Evolutionary conservation across 192 early-diverging fungal species (phyloP).

Genomic region (Coemansia sp.): DNA sequence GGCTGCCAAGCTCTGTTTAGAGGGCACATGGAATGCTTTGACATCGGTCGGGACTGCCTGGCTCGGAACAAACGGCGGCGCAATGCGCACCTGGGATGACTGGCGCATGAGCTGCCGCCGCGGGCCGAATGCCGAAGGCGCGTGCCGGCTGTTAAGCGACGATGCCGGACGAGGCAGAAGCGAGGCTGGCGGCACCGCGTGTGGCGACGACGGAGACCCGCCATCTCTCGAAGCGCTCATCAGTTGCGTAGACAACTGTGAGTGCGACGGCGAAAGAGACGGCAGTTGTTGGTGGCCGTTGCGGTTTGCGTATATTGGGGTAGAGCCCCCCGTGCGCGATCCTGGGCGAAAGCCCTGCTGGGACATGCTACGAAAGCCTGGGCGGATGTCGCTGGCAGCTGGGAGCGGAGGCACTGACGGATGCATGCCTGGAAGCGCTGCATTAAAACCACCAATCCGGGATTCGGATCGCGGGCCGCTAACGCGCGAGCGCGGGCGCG

Average conservation of each 20-base stretch:
- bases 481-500: conserved; percentile 42
- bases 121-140: conserved; percentile 10
- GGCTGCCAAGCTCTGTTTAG: conserved; percentile 19
- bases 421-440: background rate
- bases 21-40: conserved; percentile 36
- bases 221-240: background rate
- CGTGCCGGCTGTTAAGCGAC: conserved; percentile 15
- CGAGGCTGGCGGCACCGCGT: conserved; percentile 5
- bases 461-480: conserved; percentile 24
- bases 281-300: conserved; percentile 4
- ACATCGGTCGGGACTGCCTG: conserved; percentile 24
- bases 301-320: conserved; percentile 24
- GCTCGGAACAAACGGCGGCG: conserved; percentile 30
- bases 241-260: conserved; percentile 4
- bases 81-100: conserved; percentile 20
- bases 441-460: conserved; percentile 12
- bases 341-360: conserved; percentile 32
- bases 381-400: conserved; percentile 3
- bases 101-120: conserved; percentile 27
- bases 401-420: conserved; percentile 25
- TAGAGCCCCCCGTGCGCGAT: conserved; percentile 28
- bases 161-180: conserved; percentile 11
- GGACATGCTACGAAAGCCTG: conserved; percentile 33
- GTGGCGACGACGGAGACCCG: conserved; percentile 6
- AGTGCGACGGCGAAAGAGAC: conserved; percentile 7